Evolutionary conservation across 2,329 filamentous ascomycete genomes (phyloP), one percentile per base, ranked within the genome.

Genomic region (Dothideomycetidae sp.): DNA sequence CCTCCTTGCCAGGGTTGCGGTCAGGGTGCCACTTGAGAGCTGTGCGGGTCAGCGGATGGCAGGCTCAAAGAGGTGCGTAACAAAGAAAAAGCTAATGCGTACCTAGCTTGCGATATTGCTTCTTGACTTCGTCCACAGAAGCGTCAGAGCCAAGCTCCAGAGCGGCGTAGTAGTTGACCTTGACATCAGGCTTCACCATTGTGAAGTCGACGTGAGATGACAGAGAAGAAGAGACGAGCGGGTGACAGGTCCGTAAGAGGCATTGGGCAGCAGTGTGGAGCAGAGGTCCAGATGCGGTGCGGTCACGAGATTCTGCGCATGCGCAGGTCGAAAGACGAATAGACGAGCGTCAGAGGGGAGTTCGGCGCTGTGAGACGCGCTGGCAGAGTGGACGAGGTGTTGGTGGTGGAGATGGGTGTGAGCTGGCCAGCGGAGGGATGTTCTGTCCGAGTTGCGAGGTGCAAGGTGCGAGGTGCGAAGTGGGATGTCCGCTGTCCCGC

Each of bases 1-100:
- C 61, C 59, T 93, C 84, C 51, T 73, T 74, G 36, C 85, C 85
- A 9, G 79, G 82, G 52, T 93, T 93, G 42, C 85, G 78, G 55
- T 93, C 85, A 5, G 85, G 85, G 52, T 93, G 85, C 51, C 81
- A 92, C 56, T 81, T 81, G 32, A 92, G 66, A 33, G 84, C 84
- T 84, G 40, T 3, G 15, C 9, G 14, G 58, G 38, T 42, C 18
- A 18, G 33, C 18, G 19, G 4, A 3, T 11, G 28, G 5, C 2
- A 9, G 14, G 15, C 11, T 7, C 11, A 13, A 11, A 10, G 14
- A 21, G 13, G 10, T 7, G 14, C 30, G 47, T n/a, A n/a, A n/a
- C n/a, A n/a, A n/a, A n/a, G n/a, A n/a, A n/a, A n/a, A n/a, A n/a
- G n/a, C n/a, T n/a, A n/a, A n/a, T 7, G 21, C 66, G 41, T 62